phyloP scores from a whole-genome alignment of 2,329 filamentous ascomycete species.

The Lasiodiplodia sp. region DNA sequence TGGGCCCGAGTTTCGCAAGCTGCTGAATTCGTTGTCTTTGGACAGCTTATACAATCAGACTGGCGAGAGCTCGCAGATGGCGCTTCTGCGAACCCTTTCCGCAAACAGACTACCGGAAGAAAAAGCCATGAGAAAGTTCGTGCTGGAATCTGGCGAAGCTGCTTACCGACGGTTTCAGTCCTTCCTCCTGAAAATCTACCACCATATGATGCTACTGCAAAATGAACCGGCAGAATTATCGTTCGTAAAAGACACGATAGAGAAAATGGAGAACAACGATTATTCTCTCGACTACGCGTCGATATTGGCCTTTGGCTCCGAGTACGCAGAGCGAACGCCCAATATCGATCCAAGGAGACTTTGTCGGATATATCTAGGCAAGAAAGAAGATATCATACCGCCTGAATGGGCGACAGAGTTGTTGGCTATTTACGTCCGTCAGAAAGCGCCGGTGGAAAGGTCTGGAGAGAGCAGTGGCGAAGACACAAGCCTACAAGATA shows the following conservation, averaged over 20 bases:
- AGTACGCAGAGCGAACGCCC: too few species aligned
- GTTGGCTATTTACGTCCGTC: too few species aligned
- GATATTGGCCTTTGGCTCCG: too few species aligned
- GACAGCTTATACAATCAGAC: neutral
- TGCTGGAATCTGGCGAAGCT: neutral
- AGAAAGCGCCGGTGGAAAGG: too few species aligned
- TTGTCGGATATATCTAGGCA: too few species aligned
- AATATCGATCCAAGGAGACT: too few species aligned
- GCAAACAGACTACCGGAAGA: neutral
- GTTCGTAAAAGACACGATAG: neutral
- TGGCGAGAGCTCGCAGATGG: neutral
- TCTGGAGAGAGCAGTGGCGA: too few species aligned
- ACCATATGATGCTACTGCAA: neutral
- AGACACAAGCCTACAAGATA: neutral
- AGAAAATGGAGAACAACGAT: neutral
- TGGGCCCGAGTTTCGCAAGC: neutral
- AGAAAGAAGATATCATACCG: too few species aligned
- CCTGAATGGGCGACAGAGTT: too few species aligned
- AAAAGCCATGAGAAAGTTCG: neutral
- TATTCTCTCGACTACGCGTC: too few species aligned
- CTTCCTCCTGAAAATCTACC: neutral
- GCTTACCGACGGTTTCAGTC: neutral
- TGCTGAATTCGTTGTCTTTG: neutral
- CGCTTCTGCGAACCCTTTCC: neutral
- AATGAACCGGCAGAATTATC: neutral